phyloP scores from a whole-genome alignment of 2,329 filamentous ascomycete genomes.

The Paramyrothecium roridum region DNA sequence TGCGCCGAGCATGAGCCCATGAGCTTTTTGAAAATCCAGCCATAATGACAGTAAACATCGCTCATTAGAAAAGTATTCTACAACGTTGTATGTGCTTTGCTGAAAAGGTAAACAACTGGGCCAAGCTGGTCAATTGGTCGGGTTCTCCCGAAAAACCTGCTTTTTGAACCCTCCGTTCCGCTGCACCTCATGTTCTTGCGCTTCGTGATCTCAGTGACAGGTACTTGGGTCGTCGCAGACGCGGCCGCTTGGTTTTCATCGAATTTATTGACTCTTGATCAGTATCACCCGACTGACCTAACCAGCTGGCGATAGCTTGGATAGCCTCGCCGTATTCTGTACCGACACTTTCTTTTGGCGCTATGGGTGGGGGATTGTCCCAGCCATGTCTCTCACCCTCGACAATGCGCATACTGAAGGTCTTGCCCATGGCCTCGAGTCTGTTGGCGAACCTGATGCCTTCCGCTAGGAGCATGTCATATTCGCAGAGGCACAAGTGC shows the following conservation, averaged over 20 bases:
- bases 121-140: background rate
- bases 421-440: conserved; percentile 34
- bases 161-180: background rate
- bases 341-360: conserved; percentile 39
- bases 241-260: conserved; percentile 26
- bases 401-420: conserved; percentile 38
- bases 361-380: conserved; percentile 44
- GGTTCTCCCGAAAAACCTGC: background rate
- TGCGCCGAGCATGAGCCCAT: too few species aligned
- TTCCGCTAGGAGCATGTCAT: conserved; percentile 61
- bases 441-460: conserved; percentile 59
- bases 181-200: conserved; percentile 8
- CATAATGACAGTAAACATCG: too few species aligned
- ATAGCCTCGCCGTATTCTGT: conserved; percentile 44
- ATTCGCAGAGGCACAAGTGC: conserved; percentile 60
- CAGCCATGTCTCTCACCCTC: conserved; percentile 44
- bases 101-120: too few species aligned
- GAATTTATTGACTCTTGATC: conserved; percentile 31
- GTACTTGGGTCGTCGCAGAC: conserved; percentile 26
- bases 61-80: too few species aligned
- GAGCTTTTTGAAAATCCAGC: too few species aligned
- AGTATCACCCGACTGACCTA: conserved; percentile 32
- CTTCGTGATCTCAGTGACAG: conserved; percentile 28
- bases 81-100: too few species aligned
- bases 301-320: conserved; percentile 36